Evolutionary conservation across 176 grass and related monocot genomes (phyloP).

Genomic region (Musa acuminata): DNA sequence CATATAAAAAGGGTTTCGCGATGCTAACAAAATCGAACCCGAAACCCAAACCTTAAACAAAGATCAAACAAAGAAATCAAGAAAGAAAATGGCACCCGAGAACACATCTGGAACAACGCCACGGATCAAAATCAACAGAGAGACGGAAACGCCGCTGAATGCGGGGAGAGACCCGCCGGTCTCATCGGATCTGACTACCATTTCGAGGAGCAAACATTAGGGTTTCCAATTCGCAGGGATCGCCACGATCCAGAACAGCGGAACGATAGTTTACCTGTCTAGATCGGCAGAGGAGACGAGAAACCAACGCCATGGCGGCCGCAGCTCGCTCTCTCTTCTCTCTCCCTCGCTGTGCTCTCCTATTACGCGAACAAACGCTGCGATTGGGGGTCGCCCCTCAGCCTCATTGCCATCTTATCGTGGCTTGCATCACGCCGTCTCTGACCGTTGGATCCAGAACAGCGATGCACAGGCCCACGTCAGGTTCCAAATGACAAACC

Average conservation of each 20-base stretch:
- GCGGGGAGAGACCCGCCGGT: neutral
- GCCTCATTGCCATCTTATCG: too few species aligned
- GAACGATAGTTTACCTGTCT: constrained; percentile 41
- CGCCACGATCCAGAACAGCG: neutral
- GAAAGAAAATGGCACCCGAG: too few species aligned
- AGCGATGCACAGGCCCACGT: too few species aligned
- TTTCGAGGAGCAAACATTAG: neutral
- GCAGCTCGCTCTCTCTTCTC: neutral
- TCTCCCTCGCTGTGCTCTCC: neutral
- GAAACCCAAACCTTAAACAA: too few species aligned
- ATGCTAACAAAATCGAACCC: too few species aligned
- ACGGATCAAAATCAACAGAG: neutral
- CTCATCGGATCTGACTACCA: neutral
- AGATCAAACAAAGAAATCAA: too few species aligned
- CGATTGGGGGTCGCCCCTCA: too few species aligned
- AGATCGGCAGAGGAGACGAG: constrained; percentile 67
- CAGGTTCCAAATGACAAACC: too few species aligned
- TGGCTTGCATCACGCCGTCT: too few species aligned
- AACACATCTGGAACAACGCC: neutral
- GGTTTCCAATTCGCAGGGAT: neutral
- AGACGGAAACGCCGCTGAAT: neutral
- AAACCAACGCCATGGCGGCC: constrained; percentile 66
- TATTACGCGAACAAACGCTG: too few species aligned
- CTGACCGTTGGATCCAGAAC: too few species aligned
- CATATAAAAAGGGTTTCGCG: too few species aligned